phyloP scores from a whole-genome alignment of 176 grass and related monocot genomes.

The Cenchrus purpureus region DNA sequence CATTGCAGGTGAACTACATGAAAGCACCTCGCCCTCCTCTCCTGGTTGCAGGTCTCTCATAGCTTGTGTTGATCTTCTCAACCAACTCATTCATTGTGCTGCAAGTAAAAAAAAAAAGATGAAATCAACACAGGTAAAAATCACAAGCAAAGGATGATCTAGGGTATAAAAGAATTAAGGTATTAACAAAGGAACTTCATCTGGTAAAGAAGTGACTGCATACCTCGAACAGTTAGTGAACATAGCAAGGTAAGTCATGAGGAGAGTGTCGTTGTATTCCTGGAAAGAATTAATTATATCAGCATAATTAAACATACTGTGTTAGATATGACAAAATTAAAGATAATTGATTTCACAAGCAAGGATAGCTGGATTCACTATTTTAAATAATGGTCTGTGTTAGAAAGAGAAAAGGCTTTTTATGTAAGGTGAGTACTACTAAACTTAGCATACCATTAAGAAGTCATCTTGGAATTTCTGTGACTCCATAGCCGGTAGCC shows the following conservation, averaged over 20 bases:
- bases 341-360: background rate
- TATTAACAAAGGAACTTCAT: constrained; percentile 2
- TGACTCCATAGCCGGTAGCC: constrained; percentile 89
- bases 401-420: background rate
- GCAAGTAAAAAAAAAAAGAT: constrained; percentile 12
- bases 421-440: constrained; percentile 3
- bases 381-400: background rate
- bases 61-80: constrained; percentile 87
- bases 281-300: constrained; percentile 48
- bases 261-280: constrained; percentile 98
- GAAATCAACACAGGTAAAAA: background rate
- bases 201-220: background rate
- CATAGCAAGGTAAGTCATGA: constrained; percentile 98
- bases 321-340: constrained; percentile 5
- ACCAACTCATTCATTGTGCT: constrained; percentile 96
- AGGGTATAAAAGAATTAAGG: background rate
- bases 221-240: constrained; percentile 97
- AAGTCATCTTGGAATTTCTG: constrained; percentile 99
- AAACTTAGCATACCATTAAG: constrained; percentile 68
- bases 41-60: constrained; percentile 69
- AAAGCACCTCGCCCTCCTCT: constrained; percentile 91
- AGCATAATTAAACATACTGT: constrained; percentile 1
- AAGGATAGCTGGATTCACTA: background rate
- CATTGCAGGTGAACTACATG: constrained; percentile 49
- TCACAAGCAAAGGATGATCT: background rate